Evolutionary conservation across 1,284 basidiomycete genomes (phyloP), one percentile per base, ranked within the genome.

Genomic region (Fomitopsis betulina): DNA sequence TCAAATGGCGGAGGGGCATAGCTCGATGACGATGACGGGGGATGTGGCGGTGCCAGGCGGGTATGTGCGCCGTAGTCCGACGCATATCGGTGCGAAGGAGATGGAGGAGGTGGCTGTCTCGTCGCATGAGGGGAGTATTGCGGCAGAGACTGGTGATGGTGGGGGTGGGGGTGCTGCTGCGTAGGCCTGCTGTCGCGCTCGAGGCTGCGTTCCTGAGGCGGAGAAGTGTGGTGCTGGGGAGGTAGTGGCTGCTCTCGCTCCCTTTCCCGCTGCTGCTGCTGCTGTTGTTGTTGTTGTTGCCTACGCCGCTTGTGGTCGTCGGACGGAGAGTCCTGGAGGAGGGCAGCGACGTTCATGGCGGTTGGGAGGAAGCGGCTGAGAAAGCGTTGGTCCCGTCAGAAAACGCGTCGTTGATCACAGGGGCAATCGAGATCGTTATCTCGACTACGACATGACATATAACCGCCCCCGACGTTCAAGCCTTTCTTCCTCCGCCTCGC

Each of bases 311-410:
- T 55, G 57, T 63, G 69, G 63, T 73, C 71, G 60, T 79, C 85
- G 0, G 86, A 86, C 45, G 87, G 87, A 0, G 86, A 83, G 70
- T 86, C 85, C 66, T 87, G 85, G 35, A 90, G 75, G 58, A 90
- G 81, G 63, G 78, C 82, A 43, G 84, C 83, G 64, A 90, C 84
- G 73, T 90, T 87, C 88, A 90, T 89, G 68, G 67, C 60, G 65
- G 66, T 53, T 53, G 61, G 61, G 47, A 53, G 57, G 53, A 62
- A 63, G 60, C 62, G 58, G 63, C 63, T 65, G 65, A 66, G 66
- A 69, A 68, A 67, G 61, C 60, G 63, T 62, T 62, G 51, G 58
- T 59, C 58, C 63, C 58, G 62, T 62, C 59, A 62, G 64, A 68
- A 67, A 67, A 67, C 64, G 67, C 67, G 67, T 64, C 65, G 66